phyloP scores from a whole-genome alignment of 1,284 basidiomycete genomes.

The Moesziomyces globuligerus region DNA sequence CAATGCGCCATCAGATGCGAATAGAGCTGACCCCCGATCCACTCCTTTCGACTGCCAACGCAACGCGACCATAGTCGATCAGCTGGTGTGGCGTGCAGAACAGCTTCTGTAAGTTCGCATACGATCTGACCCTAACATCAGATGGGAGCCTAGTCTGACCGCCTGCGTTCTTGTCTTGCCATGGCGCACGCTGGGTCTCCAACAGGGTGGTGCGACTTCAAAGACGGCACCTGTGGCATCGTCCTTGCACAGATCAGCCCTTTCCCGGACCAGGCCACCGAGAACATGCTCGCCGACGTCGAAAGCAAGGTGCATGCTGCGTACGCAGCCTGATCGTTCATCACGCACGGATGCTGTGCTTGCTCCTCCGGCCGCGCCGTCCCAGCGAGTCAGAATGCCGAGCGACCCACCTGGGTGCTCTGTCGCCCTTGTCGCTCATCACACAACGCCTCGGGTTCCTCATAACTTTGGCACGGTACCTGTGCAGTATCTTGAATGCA shows the following conservation, averaged over 20 bases:
- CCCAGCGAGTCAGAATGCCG: no score
- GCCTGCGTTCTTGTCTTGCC: no score
- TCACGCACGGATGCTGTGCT: no score
- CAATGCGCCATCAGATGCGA: neutral
- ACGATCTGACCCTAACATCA: neutral
- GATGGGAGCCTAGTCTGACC: neutral
- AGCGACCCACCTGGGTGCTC: no score
- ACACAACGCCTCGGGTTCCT: no score
- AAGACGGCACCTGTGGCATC: slow-evolving; percentile 23
- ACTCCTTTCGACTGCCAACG: neutral
- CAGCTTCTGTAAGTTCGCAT: slow-evolving; percentile 5
- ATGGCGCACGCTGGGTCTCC: neutral
- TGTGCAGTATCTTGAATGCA: no score
- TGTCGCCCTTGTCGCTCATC: no score
- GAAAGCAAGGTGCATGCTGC: slow-evolving; percentile 22
- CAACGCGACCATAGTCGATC: neutral
- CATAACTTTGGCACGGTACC: no score
- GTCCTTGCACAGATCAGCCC: slow-evolving; percentile 23
- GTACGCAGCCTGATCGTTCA: slow-evolving; percentile 2
- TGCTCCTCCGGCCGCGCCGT: no score
- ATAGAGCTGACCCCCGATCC: neutral
- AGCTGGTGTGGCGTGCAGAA: slow-evolving; percentile 29
- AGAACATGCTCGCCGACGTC: slow-evolving; percentile 17
- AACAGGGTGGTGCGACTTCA: slow-evolving; percentile 21
- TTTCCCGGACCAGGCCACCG: slow-evolving; percentile 18